A percentile compares a stretch with the other conserved stretches of the same genome.
Evolutionary conservation across 106 monocot species (phyloP).

Genomic region (Dioscorea zingiberensis): DNA sequence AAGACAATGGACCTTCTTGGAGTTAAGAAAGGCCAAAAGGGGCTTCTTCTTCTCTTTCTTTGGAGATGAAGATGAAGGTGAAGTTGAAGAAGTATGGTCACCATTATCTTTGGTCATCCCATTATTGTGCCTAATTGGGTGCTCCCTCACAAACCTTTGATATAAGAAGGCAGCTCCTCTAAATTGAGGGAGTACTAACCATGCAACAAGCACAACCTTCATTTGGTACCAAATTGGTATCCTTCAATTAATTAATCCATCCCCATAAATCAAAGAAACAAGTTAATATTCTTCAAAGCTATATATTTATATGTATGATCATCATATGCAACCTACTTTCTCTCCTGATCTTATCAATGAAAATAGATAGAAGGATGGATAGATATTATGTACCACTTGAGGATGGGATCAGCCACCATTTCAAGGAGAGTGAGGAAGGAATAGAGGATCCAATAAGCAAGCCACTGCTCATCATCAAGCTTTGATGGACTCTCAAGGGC

Average conservation of each 20-base stretch:
- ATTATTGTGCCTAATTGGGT: conserved; percentile 7
- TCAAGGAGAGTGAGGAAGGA: conserved; percentile 55
- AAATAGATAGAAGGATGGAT: background rate
- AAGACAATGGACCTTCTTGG: conserved; percentile 1
- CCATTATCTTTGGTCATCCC: background rate
- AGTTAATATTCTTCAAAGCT: background rate
- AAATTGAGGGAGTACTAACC: conserved; percentile 63
- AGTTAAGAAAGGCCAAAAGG: background rate
- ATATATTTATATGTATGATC: background rate
- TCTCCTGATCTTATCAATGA: no score
- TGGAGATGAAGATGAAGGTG: background rate
- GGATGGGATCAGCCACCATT: conserved; percentile 36
- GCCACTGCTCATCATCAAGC: conserved; percentile 64
- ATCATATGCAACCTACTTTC: no score
- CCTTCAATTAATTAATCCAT: conserved; percentile 16
- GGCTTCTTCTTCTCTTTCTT: background rate
- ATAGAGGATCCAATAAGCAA: conserved; percentile 69
- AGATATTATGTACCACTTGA: conserved; percentile 40
- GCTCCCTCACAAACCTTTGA: conserved; percentile 50
- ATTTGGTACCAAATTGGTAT: conserved; percentile 54
- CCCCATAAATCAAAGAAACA: background rate
- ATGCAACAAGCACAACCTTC: conserved; percentile 37
- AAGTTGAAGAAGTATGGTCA: no score
- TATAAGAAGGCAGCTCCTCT: conserved; percentile 61
- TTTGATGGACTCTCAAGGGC: conserved; percentile 55